A percentile compares a stretch with the other conserved stretches of the same genome.
Conservation (phyloP, 2,329 filamentous ascomycete genomes). For the Neopestalotiopsis clavispora region DNA sequence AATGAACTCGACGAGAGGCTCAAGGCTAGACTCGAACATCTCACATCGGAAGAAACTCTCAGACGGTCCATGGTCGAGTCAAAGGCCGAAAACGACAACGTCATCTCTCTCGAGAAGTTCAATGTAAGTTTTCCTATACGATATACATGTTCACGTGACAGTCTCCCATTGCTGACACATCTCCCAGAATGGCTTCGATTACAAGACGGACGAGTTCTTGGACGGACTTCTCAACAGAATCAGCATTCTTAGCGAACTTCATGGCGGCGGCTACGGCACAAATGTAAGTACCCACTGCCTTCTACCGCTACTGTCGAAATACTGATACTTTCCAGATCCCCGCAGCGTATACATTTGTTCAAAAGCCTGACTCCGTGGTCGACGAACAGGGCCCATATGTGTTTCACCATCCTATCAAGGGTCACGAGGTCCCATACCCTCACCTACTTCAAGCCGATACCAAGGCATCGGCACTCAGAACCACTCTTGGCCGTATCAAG, state of each 20-base stretch:
- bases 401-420: slow-evolving; percentile 27
- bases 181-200: slow-evolving; percentile 32
- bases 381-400: slow-evolving; percentile 31
- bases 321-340: slow-evolving; percentile 25
- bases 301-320: not conserved
- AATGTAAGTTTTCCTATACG: slow-evolving; percentile 40
- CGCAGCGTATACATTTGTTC: slow-evolving; percentile 33
- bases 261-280: slow-evolving; percentile 27
- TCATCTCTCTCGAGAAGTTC: slow-evolving; percentile 44
- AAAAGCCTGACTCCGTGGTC: slow-evolving; percentile 27
- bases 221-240: slow-evolving; percentile 33
- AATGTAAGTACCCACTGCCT: slow-evolving; percentile 31
- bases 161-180: slow-evolving; percentile 24
- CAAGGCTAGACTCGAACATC: slow-evolving; percentile 29
- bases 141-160: slow-evolving; percentile 14
- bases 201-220: slow-evolving; percentile 33
- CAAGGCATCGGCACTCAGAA: slow-evolving; percentile 35
- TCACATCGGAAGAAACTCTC: slow-evolving; percentile 37
- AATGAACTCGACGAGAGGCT: slow-evolving; percentile 55
- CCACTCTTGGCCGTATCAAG: slow-evolving; percentile 32
- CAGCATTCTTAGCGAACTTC: slow-evolving; percentile 32
- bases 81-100: slow-evolving; percentile 39
- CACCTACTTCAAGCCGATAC: slow-evolving; percentile 37
- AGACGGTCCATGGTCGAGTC: slow-evolving; percentile 37
- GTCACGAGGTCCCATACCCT: slow-evolving; percentile 38